These are phyloP conservation scores for Salix arbutifolia DNA, from an alignment of 345 rosid genomes.

Conservation along the genomic window DNA sequence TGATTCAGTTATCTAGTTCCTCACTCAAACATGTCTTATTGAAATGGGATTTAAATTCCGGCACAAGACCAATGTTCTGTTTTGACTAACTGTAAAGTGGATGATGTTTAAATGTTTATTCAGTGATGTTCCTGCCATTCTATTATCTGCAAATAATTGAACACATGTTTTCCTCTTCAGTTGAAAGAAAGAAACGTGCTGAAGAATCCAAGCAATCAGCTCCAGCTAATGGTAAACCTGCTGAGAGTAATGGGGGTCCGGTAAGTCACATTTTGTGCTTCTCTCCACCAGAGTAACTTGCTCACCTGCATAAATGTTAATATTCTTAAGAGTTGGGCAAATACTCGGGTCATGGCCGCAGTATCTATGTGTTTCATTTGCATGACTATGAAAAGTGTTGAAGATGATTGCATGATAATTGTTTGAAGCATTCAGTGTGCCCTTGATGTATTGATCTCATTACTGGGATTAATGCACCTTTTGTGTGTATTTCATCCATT, in stretches of 20 bases:
- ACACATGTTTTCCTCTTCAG: constrained; percentile 36
- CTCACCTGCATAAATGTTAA: neutral
- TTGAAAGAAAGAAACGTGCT: constrained; percentile 67
- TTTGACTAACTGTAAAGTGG: neutral
- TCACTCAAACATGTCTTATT: neutral
- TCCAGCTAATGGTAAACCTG: constrained; percentile 51
- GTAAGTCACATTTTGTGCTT: constrained; percentile 35
- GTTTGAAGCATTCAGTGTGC: neutral
- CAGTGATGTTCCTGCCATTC: neutral
- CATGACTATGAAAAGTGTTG: neutral
- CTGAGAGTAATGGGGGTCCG: constrained; percentile 48
- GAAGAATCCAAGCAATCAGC: constrained; percentile 65
- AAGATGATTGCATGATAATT: neutral
- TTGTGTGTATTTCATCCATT: neutral
- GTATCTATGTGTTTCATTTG: neutral
- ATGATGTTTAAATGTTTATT: neutral
- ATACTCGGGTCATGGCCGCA: neutral
- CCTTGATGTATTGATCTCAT: neutral
- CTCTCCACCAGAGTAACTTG: neutral
- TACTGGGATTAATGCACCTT: neutral
- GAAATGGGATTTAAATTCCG: neutral
- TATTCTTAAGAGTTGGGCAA: neutral
- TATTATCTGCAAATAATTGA: neutral
- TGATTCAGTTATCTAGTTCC: neutral
- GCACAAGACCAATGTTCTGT: neutral